Base-by-base conservation (phyloP, 108 stramenopile species). In the Poteriospumella lacustris region DNA sequence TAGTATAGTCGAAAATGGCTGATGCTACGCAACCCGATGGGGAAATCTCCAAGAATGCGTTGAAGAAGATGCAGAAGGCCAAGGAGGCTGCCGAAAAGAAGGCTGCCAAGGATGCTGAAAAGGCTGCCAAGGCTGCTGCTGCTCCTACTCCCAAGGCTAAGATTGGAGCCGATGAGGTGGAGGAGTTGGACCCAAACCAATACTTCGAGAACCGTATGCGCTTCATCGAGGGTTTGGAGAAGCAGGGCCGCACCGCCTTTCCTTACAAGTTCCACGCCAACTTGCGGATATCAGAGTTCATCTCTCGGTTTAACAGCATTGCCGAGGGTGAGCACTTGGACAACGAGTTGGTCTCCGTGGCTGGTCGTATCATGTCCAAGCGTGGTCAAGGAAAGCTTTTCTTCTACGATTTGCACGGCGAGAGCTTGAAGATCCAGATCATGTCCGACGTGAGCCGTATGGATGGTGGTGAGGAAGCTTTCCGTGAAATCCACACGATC, bases 221-320 rank as follows among this genome's bases (percentile, higher is more conserved):
- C 41, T 86, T 89, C 5, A 82, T 97, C 36, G 87, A 86, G 31
- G 85, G 87, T 68, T 82, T 96, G 79, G 89, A 96, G 78, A 84
- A 82, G 80, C 82, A 89, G 5, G 98, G 95, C 3, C 76, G 68
- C 58, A 93, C 91, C 81, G 91, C 95, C n/a, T 99, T 96, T 81
- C 98, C 98, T 0, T 96, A 99, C 93, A 99, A 99, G 90, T 99
- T 97, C 81, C 85, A 90, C 59, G 92, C 93, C 0, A 88, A 90
- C 68, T 89, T 85, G 68, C 88, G 93, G 58, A 78, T 97, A 68
- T 94, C 96, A 15, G 96, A 95, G 70, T 98, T 91, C 76, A 86
- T 85, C 39, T 81, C 81, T 39, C 88, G 89, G 76, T 97, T 84
- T 85, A 44, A 86, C 76, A 85, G 90, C 33, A 93, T 91, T 28